phyloP scores from a whole-genome alignment of 176 grass and related monocot species.

The Otatea glauca region DNA sequence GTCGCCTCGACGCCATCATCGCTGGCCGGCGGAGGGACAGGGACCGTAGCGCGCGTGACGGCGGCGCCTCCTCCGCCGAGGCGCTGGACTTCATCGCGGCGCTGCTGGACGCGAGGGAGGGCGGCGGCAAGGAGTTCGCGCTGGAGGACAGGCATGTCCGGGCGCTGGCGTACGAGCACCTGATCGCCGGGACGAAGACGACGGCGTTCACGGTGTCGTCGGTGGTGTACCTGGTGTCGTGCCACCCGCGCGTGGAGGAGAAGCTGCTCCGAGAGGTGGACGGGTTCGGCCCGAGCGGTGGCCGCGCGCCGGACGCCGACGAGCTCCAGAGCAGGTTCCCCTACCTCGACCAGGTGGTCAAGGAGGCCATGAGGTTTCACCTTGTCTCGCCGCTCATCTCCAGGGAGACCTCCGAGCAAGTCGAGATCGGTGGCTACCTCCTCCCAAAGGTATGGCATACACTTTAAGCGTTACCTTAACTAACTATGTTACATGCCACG shows the following conservation, averaged over 20 bases:
- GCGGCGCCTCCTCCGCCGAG: neutral
- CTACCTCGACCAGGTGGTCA: constrained; percentile 93
- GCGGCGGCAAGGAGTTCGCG: constrained; percentile 45
- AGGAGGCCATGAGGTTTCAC: constrained; percentile 90
- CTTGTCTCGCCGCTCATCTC: constrained; percentile 86
- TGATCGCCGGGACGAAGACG: constrained; percentile 96
- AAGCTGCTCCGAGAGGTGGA: constrained; percentile 81
- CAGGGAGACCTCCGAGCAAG: constrained; percentile 78
- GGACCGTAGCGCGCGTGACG: neutral
- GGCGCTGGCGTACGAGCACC: constrained; percentile 89
- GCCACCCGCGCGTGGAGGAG: constrained; percentile 73
- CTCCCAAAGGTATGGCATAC: constrained; percentile 74
- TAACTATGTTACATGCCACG: too few species aligned
- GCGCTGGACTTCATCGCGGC: constrained; percentile 76
- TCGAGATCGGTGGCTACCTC: constrained; percentile 72
- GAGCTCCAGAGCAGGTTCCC: constrained; percentile 72
- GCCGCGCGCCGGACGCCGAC: constrained; percentile 48
- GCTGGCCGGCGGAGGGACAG: constrained; percentile 51
- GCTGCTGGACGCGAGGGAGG: constrained; percentile 65
- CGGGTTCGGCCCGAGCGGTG: constrained; percentile 38
- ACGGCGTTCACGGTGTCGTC: constrained; percentile 93
- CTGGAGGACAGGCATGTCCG: constrained; percentile 69
- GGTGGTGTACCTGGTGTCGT: constrained; percentile 76
- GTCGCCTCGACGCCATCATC: constrained; percentile 75
- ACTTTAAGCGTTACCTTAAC: too few species aligned